Base-by-base conservation (phyloP, 2,329 filamentous ascomycete genomes). In the Cadophora luteo-olivacea region DNA sequence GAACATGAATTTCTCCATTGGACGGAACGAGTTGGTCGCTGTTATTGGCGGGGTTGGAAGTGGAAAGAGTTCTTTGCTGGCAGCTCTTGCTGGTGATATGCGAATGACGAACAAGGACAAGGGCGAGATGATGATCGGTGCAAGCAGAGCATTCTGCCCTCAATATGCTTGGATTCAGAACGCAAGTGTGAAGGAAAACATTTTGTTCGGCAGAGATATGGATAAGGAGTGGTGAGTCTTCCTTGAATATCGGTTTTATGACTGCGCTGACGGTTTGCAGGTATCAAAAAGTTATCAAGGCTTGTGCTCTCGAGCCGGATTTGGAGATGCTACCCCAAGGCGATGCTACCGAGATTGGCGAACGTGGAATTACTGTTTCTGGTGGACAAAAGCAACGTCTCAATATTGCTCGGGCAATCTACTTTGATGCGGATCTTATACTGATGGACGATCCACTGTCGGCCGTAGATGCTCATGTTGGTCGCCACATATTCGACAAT, bases 91-190 rank as follows among this genome's bases (percentile, higher is more conserved):
- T 0, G 95, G 96, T 29, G 95, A 98, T 72, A 98, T 98, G 95
- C 89, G 94, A 55, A 65, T 65, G 63, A 57, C 51, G 16, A 65
- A 65, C 14, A 91, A 91, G 78, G 97, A 92, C 0, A 82, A 81
- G 3, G 94, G 94, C 12, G 85, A 91, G 48, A 86, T 97, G 6
- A 86, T 88, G 0, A 86, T 96, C 73, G 92, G 94, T 51, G 93
- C 93, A 0, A 90, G 89, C 3, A 86, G 94, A 70, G 93, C 95
- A 0, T 97, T 97, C 75, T 98, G 96, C 73, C 95, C 95, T 0
- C 95, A 99, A 78, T 97, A 97, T 77, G 93, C 96, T 0, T 99
- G 96, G 96, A 97, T 99, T 61, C 95, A 98, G 77, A 98, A 98
- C 76, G 86, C 93, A 0, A 92, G 91, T 0, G 87, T 98, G 3